Base-by-base conservation (phyloP, 495 filamentous ascomycete species). In the Xanthoparmelia taractica region DNA sequence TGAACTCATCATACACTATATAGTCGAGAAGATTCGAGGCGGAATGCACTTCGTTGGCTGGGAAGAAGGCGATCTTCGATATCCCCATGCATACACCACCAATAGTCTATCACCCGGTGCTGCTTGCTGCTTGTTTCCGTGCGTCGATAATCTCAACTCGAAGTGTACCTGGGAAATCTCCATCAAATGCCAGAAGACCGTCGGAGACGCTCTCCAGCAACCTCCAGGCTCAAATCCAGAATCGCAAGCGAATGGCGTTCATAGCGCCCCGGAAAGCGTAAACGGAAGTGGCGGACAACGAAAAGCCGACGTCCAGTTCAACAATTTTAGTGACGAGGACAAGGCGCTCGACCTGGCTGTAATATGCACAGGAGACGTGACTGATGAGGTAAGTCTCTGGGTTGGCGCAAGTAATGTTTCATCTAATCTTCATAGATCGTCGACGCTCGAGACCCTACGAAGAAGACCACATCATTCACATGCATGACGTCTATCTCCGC, bases 31-130 rank as follows among this genome's bases (percentile, higher is more conserved):
- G 47, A 83, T 91, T 63, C 80, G 88, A 37, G 94, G 97, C 73
- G 94, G 92, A 25, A 72, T 97, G 58, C 90, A 95, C 41, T 97
- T 96, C 74, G 89, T 94, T 31, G 95, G 94, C 2, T 79, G 90
- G 37, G 85, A 88, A 56, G 84, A 85, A 55, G 85, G 84, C 20
- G 92, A 97, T 69, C 70, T 75, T 56, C 81, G 92, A 65, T 97
- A 92, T 70, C 92, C 94, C 1, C 91, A 97, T 72, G 87, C 88
- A 1, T 99, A 92, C 71, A 93, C 95, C 0, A 90, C 86, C 31
- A 92, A 92, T 66, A 86, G 84, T 3, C 72, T 85, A 20, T 85
- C 85, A 57, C 84, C 90, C 8, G 91, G 92, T n/a, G 83, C 82
- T 43, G 87, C 90, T 8, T 92, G 84, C 60, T 88, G 87, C 68